A percentile compares a stretch with the other conserved stretches of the same genome.
Evolutionary conservation across 2,329 filamentous ascomycete genomes (phyloP).

Genomic region (Incumbomyces delicatus): DNA sequence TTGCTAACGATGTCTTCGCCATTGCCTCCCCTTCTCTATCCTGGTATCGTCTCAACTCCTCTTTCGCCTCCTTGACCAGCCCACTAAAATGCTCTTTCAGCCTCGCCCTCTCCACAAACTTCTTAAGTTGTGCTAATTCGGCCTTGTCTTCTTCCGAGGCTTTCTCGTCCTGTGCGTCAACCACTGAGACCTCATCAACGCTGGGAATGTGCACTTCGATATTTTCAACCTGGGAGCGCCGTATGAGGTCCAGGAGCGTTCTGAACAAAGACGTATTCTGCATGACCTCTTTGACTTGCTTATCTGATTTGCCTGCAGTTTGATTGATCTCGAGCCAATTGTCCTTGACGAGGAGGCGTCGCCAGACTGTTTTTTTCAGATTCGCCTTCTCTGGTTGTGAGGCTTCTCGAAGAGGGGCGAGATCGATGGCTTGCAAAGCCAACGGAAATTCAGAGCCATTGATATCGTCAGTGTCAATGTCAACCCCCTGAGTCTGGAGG

Average conservation of each 20-base stretch:
- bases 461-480: slow-evolving; percentile 40
- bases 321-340: slow-evolving; percentile 76
- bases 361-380: slow-evolving; percentile 64
- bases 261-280: neutral
- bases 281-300: slow-evolving; percentile 53
- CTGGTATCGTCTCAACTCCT: slow-evolving; percentile 4
- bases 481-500: slow-evolving; percentile 28
- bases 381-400: slow-evolving; percentile 29
- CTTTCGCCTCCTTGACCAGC: slow-evolving; percentile 15
- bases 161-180: slow-evolving; percentile 5
- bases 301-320: slow-evolving; percentile 63
- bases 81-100: slow-evolving; percentile 19
- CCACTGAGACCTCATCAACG: neutral
- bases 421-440: slow-evolving; percentile 53
- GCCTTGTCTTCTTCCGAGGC: slow-evolving; percentile 23
- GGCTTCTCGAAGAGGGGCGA: slow-evolving; percentile 27
- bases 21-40: neutral
- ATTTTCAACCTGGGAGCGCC: neutral
- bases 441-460: slow-evolving; percentile 59
- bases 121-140: slow-evolving; percentile 28
- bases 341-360: slow-evolving; percentile 72
- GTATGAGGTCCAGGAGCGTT: slow-evolving; percentile 1
- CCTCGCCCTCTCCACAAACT: slow-evolving; percentile 23
- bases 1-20: neutral
- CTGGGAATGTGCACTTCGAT: slow-evolving; percentile 1